Base-by-base conservation (phyloP, 345 rosid genomes). In the Hypericum androsaemum region DNA sequence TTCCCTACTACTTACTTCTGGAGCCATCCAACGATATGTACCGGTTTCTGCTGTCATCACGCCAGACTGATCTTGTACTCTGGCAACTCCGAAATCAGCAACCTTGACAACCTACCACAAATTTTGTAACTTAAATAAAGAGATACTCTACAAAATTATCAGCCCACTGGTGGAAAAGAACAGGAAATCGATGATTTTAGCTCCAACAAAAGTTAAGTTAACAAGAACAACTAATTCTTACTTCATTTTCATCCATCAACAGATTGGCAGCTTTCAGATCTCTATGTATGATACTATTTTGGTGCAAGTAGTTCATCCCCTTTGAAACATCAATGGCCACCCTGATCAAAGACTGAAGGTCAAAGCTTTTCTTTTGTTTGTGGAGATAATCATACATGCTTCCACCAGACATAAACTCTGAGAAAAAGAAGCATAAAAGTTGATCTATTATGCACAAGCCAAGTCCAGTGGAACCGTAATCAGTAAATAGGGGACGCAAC, bases 181-280 rank as follows among this genome's bases (percentile, higher is more conserved):
- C n/a, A n/a, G n/a, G 32, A 22, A 63, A 56, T n/a, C 22, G 9
- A 41, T 45, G 42, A 17, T 41, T 53, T 13, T 59, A 36, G 28
- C 14, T 4, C 45, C 35, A 59, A 52, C 50, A n/a, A 47, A 49
- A 49, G 39, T 50, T 16, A 63, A 56, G 36, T 36, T 37, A 40
- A 50, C 49, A 37, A 10, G 32, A 43, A 32, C 12, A n/a, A 50
- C 39, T 15, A 8, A 50, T 15, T 58, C 85, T 70, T 75, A 83
- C 90, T 62, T 69, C 72, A 68, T 77, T 75, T 66, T 72, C 90
- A 72, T 77, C 79, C 73, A 80, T 68, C 75, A 83, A 64, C 61
- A 83, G 77, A 67, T 83, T 83, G 74, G 90, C 90, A 54, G 84
- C 62, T 69, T 83, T 83, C 50, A 82, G 71, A 54, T 82, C 89